These are phyloP conservation scores for Cucumis melo DNA, from an alignment of 306 rosid genomes.

Conservation along the genomic window DNA sequence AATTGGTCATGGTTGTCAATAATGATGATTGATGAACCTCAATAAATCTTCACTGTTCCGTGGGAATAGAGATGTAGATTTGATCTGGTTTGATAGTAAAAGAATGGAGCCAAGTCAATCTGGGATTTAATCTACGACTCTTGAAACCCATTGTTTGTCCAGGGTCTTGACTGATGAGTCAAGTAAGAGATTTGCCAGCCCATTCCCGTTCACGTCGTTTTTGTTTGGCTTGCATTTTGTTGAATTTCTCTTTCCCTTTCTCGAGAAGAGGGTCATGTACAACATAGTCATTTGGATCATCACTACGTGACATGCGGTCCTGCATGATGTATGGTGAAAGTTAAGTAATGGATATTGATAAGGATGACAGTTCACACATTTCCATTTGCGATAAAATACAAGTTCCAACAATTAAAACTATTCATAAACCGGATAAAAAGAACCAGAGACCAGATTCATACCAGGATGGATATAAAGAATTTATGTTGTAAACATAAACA, in stretches of 20 bases:
- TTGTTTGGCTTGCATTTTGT: conserved; percentile 82
- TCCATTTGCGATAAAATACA: neutral
- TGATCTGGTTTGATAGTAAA: neutral
- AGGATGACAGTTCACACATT: neutral
- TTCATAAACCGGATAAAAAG: neutral
- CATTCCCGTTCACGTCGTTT: conserved; percentile 45
- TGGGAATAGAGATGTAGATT: neutral
- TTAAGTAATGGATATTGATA: neutral
- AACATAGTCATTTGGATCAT: conserved; percentile 71
- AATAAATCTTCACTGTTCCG: neutral
- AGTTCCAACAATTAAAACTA: neutral
- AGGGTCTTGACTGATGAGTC: conserved; percentile 5
- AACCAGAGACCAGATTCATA: neutral
- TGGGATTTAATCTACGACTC: neutral
- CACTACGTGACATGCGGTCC: conserved; percentile 84
- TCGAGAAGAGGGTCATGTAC: conserved; percentile 89
- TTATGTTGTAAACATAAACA: neutral
- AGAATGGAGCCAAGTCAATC: neutral
- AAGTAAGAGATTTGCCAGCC: conserved; percentile 51
- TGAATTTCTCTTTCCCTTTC: conserved; percentile 90
- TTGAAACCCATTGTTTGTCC: neutral
- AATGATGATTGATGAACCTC: neutral
- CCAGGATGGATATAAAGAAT: neutral
- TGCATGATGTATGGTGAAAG: conserved; percentile 15
- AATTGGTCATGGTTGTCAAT: neutral